Conservation (phyloP, 1,139 yeast genomes). For the Kodamaea anthophila region DNA sequence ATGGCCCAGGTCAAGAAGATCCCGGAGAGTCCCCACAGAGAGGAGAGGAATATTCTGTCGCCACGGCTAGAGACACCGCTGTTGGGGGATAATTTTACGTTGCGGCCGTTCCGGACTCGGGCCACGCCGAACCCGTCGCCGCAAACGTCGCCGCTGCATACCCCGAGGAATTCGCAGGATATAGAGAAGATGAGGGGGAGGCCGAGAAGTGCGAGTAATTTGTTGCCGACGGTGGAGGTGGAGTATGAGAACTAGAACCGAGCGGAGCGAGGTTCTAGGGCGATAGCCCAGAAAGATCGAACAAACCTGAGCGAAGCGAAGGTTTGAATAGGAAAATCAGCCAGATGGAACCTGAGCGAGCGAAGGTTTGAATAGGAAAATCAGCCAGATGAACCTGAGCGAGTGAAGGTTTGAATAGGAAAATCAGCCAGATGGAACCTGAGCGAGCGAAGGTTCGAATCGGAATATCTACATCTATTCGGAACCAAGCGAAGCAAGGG, state of each 20-base stretch:
- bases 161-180: conserved; percentile 17
- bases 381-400: no score
- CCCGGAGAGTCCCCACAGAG: conserved; percentile 5
- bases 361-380: no score
- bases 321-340: no score
- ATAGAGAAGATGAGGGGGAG: conserved; percentile 10
- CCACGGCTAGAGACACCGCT: conserved; percentile 7
- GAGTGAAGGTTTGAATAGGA: no score
- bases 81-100: conserved; percentile 26
- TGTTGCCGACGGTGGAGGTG: conserved; percentile 25
- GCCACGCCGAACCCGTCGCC: conserved; percentile 41
- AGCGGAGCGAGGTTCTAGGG: no score
- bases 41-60: conserved; percentile 4
- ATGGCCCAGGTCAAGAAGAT: conserved; percentile 16
- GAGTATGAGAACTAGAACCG: conserved; percentile 19
- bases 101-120: conserved; percentile 40
- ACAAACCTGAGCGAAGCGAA: no score
- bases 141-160: conserved; percentile 29
- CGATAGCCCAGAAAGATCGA: no score
- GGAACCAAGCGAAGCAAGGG: no score
- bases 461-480: no score
- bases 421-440: no score
- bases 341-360: no score
- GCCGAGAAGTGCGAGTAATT: conserved; percentile 20
- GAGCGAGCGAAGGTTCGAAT: no score